A percentile compares a stretch with the other conserved stretches of the same genome.
Conservation (phyloP, 345 rosid species). For the Passiflora organensis region DNA sequence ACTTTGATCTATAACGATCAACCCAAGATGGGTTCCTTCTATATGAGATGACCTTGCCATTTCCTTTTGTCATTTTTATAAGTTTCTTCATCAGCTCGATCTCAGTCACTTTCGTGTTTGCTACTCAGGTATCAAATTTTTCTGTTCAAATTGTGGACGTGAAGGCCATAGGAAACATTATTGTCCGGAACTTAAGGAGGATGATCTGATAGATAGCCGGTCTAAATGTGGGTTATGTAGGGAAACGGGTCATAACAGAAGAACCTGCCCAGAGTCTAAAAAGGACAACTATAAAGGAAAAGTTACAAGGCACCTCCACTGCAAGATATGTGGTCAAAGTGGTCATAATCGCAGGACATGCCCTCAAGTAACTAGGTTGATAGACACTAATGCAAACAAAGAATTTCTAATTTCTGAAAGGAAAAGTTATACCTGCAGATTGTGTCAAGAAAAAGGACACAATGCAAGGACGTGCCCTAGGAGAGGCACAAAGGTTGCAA, state of each 20-base stretch:
- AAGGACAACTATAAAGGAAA: constrained; percentile 18
- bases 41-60: not conserved
- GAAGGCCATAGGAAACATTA: constrained; percentile 89
- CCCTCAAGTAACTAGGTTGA: constrained; percentile 23
- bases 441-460: constrained; percentile 45
- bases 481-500: constrained; percentile 11
- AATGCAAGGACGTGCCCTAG: constrained; percentile 51
- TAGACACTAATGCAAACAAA: not conserved
- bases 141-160: constrained; percentile 69
- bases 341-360: constrained; percentile 87
- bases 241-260: constrained; percentile 74
- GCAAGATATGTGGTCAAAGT: constrained; percentile 44
- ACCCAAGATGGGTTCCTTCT: too few species aligned
- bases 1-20: too few species aligned
- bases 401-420: constrained; percentile 5
- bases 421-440: constrained; percentile 39
- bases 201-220: constrained; percentile 35
- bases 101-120: constrained; percentile 3
- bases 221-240: constrained; percentile 69
- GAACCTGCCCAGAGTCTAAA: constrained; percentile 58
- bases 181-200: constrained; percentile 70
- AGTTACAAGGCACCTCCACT: constrained; percentile 29
- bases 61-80: not conserved
- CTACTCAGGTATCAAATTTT: constrained; percentile 61
- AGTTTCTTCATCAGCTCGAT: not conserved